Evolutionary conservation across 345 rosid species (phyloP), one percentile per base, ranked within the genome.

Genomic region (Rhodomyrtus tomentosa): DNA sequence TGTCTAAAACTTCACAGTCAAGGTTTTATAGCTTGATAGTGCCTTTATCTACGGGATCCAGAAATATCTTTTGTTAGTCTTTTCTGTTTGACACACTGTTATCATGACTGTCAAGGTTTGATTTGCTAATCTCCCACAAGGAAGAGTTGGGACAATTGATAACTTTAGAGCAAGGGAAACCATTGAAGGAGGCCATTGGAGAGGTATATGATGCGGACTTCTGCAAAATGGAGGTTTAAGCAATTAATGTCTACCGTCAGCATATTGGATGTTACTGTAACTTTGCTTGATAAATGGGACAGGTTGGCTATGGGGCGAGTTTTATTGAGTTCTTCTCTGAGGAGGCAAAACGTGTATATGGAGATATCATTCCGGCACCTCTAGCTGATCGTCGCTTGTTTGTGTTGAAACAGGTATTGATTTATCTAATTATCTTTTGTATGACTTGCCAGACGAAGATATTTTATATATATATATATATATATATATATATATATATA

Each of bases 161-260:
- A 86, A 96, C 99, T 55, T 90, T 95, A 87, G 99, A 97, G 93
- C 96, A 94, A 92, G 99, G 99, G 62, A 97, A 97, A 87, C 99
- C 99, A 85, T 89, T 97, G 59, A 92, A 93, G 86, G 99, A 97
- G 86, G 98, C 99, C 86, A 85, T 93, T 25, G 99, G 98, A 52
- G 99, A 97, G 99, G 99, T 97, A 91, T 82, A 54, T 81, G 74
- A 42, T 25, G 52, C 32, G 62, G 48, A 49, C 80, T 38, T 83
- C 5, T 45, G 38, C 50, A 25, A 45, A 55, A 38, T 42, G 73
- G n/a, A n/a, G 24, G 38, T 27, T 50, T 24, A 50, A 50, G 53
- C 40, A 16, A 32, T 68, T 32, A 8, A 68, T 13, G 49, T 68
- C 45, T 68, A 32, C 76, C 3, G 5, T 68, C 76, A 0, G 45